Conservation (phyloP, 106 monocot species). For the Hemerocallis citrina region DNA sequence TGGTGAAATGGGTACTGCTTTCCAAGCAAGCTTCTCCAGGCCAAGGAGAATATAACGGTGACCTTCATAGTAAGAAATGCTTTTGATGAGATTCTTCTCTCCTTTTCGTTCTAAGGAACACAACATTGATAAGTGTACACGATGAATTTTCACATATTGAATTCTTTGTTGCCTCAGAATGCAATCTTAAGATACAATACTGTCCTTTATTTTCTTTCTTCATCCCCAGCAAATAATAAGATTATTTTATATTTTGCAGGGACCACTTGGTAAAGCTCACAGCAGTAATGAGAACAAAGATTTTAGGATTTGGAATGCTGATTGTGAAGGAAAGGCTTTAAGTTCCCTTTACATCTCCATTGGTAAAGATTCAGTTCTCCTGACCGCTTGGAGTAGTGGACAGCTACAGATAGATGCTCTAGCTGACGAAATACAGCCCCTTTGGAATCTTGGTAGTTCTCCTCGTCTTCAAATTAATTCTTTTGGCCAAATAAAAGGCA, state of each 20-base stretch:
- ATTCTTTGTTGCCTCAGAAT: too few relatives aligned
- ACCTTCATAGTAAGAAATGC: too few relatives aligned
- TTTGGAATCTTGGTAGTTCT: conserved; percentile 48
- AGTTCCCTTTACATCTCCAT: conserved; percentile 60
- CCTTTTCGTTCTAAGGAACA: too few relatives aligned
- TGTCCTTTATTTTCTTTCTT: too few relatives aligned
- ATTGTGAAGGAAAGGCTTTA: conserved; percentile 48
- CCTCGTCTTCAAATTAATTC: conserved; percentile 55
- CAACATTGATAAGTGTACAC: too few relatives aligned
- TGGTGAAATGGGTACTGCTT: too few relatives aligned
- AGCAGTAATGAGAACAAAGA: conserved; percentile 21
- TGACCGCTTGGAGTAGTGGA: conserved; percentile 69
- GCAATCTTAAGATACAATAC: too few relatives aligned
- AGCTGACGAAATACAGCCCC: conserved; percentile 80
- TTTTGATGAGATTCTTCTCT: too few relatives aligned
- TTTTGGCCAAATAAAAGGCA: conserved; percentile 34
- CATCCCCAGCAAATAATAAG: not conserved
- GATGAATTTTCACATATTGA: too few relatives aligned
- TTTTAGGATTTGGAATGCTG: conserved; percentile 10
- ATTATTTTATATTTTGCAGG: conserved; percentile 35
- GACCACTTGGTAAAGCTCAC: conserved; percentile 57
- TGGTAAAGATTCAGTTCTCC: conserved; percentile 83
- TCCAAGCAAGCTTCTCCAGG: too few relatives aligned
- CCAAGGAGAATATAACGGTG: too few relatives aligned
- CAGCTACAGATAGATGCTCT: conserved; percentile 77